Percentiles rank a stretch among this genome's conserved stretches.
Conservation (phyloP, 1,284 basidiomycete species). For the Macrocystidia cucumis region DNA sequence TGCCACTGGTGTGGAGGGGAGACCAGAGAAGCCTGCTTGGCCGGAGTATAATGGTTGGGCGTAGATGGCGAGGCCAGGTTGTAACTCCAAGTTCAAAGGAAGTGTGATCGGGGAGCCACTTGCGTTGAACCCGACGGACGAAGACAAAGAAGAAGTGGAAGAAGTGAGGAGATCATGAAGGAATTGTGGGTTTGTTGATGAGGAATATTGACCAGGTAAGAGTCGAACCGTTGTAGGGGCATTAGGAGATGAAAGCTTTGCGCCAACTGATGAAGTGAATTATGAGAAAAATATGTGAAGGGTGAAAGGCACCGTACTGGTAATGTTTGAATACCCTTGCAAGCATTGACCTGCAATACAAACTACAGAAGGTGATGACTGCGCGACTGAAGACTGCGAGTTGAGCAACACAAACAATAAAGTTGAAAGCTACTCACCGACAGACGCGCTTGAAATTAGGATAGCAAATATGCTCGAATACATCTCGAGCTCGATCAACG, state of each 20-base stretch:
- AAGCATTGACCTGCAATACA: conserved; percentile 81
- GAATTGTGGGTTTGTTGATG: conserved; percentile 59
- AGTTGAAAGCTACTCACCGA: conserved; percentile 27
- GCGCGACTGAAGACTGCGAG: conserved; percentile 31
- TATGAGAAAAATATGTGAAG: conserved; percentile 5
- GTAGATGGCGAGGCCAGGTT: conserved; percentile 59
- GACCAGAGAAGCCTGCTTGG: conserved; percentile 47
- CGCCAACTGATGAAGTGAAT: conserved; percentile 44
- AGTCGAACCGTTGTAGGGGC: conserved; percentile 47
- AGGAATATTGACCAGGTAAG: conserved; percentile 67
- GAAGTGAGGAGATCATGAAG: conserved; percentile 60
- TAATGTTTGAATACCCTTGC: conserved; percentile 62
- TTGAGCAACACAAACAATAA: not conserved
- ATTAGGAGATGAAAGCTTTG: conserved; percentile 49
- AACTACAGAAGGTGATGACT: conserved; percentile 47
- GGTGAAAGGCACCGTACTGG: conserved; percentile 37
- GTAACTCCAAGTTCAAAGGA: conserved; percentile 56
- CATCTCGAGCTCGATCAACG: conserved; percentile 25
- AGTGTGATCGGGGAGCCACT: conserved; percentile 40
- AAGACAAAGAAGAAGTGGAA: conserved; percentile 45
- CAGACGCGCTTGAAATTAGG: conserved; percentile 35
- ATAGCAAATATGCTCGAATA: conserved; percentile 35
- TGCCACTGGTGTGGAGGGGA: conserved; percentile 38
- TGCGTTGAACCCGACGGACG: conserved; percentile 55
- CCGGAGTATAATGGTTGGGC: conserved; percentile 54